Percentiles rank a stretch among this genome's conserved stretches.
Evolutionary conservation across 2,329 filamentous ascomycete species (phyloP).

Genomic region (Parasarocladium wereldwijsianum): DNA sequence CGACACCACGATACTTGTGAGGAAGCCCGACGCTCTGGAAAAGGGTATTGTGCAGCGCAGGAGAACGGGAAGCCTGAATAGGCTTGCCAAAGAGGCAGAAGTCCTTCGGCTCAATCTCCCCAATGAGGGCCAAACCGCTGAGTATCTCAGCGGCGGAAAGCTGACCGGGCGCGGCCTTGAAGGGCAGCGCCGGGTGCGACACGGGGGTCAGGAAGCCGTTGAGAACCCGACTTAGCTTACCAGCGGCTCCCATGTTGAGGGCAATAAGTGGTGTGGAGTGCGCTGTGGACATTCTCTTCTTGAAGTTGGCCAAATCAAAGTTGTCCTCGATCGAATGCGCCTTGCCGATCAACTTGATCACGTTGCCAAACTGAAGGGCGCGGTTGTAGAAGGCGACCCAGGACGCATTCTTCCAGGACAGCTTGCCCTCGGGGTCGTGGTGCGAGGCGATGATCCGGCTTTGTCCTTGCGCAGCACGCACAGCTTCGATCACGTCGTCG

Average conservation of each 20-base stretch:
- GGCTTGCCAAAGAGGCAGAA: slow-evolving; percentile 86
- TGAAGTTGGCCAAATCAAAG: slow-evolving; percentile 71
- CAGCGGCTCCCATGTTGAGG: slow-evolving; percentile 83
- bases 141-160: slow-evolving; percentile 83
- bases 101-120: slow-evolving; percentile 57
- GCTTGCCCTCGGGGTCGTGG: slow-evolving; percentile 64
- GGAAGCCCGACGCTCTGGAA: slow-evolving; percentile 68
- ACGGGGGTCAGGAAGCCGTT: slow-evolving; percentile 94
- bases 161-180: slow-evolving; percentile 88
- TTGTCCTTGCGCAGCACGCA: slow-evolving; percentile 51
- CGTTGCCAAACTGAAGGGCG: slow-evolving; percentile 76
- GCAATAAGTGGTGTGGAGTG: slow-evolving; percentile 79
- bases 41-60: slow-evolving; percentile 76
- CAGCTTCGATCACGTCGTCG: slow-evolving; percentile 53
- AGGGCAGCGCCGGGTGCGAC: slow-evolving; percentile 75
- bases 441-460: slow-evolving; percentile 90
- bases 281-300: slow-evolving; percentile 53
- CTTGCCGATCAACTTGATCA: slow-evolving; percentile 86
- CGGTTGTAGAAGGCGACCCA: slow-evolving; percentile 87
- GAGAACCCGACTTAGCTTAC: slow-evolving; percentile 78
- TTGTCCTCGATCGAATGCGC: slow-evolving; percentile 72
- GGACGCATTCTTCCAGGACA: slow-evolving; percentile 85
- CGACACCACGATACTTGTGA: slow-evolving; percentile 62
- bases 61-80: slow-evolving; percentile 68
- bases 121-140: slow-evolving; percentile 60